Evolutionary conservation across 208 protist genomes (phyloP), one percentile per base, ranked within the genome.

Genomic region (Trypanosoma melophagium): DNA sequence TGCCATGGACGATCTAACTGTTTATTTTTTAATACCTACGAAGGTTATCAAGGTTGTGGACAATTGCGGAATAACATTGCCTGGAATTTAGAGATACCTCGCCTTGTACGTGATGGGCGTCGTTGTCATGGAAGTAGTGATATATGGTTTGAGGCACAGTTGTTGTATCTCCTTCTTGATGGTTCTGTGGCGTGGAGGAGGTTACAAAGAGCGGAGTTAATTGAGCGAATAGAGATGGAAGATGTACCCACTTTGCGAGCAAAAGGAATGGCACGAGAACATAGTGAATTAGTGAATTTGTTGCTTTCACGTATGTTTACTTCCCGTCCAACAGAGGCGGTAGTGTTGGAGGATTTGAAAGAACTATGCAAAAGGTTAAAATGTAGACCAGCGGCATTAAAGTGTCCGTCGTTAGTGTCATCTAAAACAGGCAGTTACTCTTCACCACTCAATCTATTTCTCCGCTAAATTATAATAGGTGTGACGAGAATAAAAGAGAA

Each of bases 101-200:
- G 44, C 28, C 2, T 55, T 7, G 28, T 61, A n/a, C 0, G 22
- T 19, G 8, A 2, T 22, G 31, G 44, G 4, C 38, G 17, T 52
- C 24, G 53, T 0, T 69, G 64, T 44, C 25, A 69, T 69, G 64
- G 64, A 9, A 69, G 54, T 24, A 69, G 54, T 42, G 64, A 69
- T 55, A 61, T 69, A 54, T 69, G 64, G 64, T 69, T 69, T 69
- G 54, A 69, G 28, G 53, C 64, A 2, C 64, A 69, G 38, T 42
- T 69, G 16, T 21, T 69, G 0, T 69, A 61, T 52, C 28, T 69
- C 28, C 22, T 69, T 13, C 55, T 69, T 44, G 16, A 47, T 16
- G 55, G 25, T 44, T 47, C 35, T 16, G 28, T 45, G 13, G 64
- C 64, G 9, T 69, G 64, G 64, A 0, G 22, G 14, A 13, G 0